Conservation (phyloP, 2,329 filamentous ascomycete genomes). For the Sporothrix phasma region DNA sequence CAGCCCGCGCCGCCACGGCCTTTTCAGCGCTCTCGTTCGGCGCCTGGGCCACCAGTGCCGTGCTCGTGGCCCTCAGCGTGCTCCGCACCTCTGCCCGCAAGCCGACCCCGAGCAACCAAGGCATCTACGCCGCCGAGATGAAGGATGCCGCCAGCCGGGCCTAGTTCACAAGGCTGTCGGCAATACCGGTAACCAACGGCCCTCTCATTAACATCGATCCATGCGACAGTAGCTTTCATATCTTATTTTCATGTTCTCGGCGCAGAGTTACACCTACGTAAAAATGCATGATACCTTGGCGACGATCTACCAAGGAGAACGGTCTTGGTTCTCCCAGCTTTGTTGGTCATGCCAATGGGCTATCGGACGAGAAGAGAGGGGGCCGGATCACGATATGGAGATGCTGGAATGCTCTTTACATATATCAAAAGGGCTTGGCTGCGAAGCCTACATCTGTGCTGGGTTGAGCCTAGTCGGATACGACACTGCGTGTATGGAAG, state of each 20-base stretch:
- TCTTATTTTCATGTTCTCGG: no score
- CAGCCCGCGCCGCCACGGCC: conserved; percentile 44
- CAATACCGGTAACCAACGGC: no score
- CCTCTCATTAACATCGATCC: background rate
- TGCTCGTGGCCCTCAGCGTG: conserved; percentile 37
- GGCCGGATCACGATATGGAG: background rate
- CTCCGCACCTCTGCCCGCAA: conserved; percentile 34
- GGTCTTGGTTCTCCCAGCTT: background rate
- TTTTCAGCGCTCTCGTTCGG: conserved; percentile 44
- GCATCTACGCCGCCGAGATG: conserved; percentile 27
- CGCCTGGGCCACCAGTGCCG: conserved; percentile 41
- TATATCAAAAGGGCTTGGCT: background rate
- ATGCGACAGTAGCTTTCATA: background rate
- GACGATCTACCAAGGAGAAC: background rate
- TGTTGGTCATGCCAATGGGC: background rate
- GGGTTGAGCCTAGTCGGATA: conserved; percentile 6
- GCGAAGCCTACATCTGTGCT: conserved; percentile 17
- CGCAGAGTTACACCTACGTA: no score
- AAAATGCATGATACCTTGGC: no score
- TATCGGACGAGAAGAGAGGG: background rate
- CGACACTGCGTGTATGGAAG: background rate
- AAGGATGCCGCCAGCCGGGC: conserved; percentile 23
- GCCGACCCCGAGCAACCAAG: conserved; percentile 22
- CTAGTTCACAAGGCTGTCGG: conserved; percentile 7
- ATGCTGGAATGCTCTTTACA: no score